Evolutionary conservation across 805 yeast genomes (phyloP), one percentile per base, ranked within the genome.

Genomic region (Saccharomycopsis sp.): DNA sequence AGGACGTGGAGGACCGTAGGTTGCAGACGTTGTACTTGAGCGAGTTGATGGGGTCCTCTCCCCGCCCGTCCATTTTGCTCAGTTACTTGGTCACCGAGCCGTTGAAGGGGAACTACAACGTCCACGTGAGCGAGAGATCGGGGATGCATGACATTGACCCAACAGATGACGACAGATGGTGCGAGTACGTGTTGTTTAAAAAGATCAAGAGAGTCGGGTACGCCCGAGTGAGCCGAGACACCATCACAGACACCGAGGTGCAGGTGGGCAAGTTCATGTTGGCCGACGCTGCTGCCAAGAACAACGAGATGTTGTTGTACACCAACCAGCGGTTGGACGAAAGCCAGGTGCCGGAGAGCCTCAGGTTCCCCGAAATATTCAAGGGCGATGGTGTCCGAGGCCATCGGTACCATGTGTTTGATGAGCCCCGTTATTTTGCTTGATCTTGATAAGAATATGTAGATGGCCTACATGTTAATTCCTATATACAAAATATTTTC

Each of bases 81-180:
- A 85, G 96, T 61, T 92, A 92, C 57, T 67, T 92, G 57, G 97
- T 92, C 13, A 85, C 95, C 1, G 74, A 71, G 26, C 97, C 98
- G 9, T 64, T 74, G 36, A 73, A 79, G 57, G 97, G 96, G 8
- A 89, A 92, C 61, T 89, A 89, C 67, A 80, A 84, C 63, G 87
- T 87, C 2, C 86, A 86, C 60, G 96, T 88, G 15, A 78, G 94
- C 53, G 82, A 80, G 37, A 60, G 66, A 50, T 77, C 89, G 1
- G 83, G 95, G 23, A 85, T 92, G 89, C 75, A 79, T 53, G 98
- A 92, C 59, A 87, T 92, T 48, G 98, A 92, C 59, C 80, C 88
- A 33, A 67, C 80, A 5, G 96, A 89, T 58, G 84, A 88, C 78
- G 98, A 92, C 56, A 76, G 98, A 64, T 92, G 98, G 98, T 92